phyloP scores from a whole-genome alignment of 352 stramenopile species.

The Globisporangium carolinianum region DNA sequence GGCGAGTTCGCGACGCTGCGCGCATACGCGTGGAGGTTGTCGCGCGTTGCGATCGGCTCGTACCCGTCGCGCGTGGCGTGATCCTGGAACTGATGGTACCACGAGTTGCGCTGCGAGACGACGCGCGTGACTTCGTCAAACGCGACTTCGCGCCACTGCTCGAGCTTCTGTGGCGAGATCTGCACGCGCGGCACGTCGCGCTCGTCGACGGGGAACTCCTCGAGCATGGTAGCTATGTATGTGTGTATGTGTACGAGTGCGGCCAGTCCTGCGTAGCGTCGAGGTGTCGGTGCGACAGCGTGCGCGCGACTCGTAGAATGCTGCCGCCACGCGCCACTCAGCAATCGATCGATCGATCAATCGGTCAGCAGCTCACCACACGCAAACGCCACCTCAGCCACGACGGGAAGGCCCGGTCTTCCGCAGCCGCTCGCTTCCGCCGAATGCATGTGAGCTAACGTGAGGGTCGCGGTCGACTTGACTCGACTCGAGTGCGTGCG shows the following conservation, averaged over 20 bases:
- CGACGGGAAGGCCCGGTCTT: not conserved
- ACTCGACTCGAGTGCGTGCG: not conserved
- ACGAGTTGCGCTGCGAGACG: slow-evolving; percentile 19
- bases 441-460: not conserved
- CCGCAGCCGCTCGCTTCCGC: not conserved
- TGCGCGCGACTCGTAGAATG: too few relatives aligned
- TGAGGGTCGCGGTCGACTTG: too few relatives aligned
- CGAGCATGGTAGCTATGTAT: slow-evolving; percentile 4
- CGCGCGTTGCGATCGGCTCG: slow-evolving; percentile 24
- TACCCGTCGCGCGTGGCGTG: slow-evolving; percentile 22
- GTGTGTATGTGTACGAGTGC: too few relatives aligned
- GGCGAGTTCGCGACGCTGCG: slow-evolving; percentile 21
- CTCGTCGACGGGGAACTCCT: slow-evolving; percentile 12
- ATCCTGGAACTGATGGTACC: slow-evolving; percentile 26
- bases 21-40: slow-evolving; percentile 24
- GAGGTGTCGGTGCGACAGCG: too few relatives aligned
- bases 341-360: too few relatives aligned
- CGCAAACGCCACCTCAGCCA: not conserved
- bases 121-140: slow-evolving; percentile 20
- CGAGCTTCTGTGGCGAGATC: slow-evolving; percentile 17
- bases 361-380: not conserved
- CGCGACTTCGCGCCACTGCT: slow-evolving; percentile 23
- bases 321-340: too few relatives aligned
- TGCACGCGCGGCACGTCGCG: slow-evolving; percentile 18
- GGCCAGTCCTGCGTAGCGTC: too few relatives aligned